Base-by-base conservation (phyloP, 441 rosid species). In the Iberis amara region DNA sequence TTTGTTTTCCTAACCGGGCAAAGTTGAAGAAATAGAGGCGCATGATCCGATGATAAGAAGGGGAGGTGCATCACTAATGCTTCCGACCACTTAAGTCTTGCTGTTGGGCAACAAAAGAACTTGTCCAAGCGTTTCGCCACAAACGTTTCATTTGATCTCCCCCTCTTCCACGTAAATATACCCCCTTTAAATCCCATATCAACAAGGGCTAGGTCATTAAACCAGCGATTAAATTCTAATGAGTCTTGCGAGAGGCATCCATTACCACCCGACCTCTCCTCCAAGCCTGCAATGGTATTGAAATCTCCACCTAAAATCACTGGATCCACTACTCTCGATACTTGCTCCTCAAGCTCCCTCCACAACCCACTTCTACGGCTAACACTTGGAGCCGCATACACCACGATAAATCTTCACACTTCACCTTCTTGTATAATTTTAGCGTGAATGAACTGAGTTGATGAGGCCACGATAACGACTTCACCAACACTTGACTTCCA, bases 91-190 rank as follows among this genome's bases (percentile, higher is more conserved):
- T 0, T 11, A 0, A 38, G 8, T n/a, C 41, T 5, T 5, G 18
- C 8, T 1, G 5, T 7, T 0, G 41, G 14, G 12, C 5, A 4
- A 6, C 41, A 38, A 2, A 38, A n/a, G 3, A 0, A 38, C 41
- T 12, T 15, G 11, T 38, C 41, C 7, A 37, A 3, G 0, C 40
- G 7, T 3, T 37, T 37, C 0, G 40, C 40, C 0, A 37, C 6
- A 11, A 11, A 37, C 7, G 1, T 11, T 0, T 3, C 2, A 0
- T 11, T 0, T 0, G 0, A 0, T 38, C 15, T 0, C 0, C 45
- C 45, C 1, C 45, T 7, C 45, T 5, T 14, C 48, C 48, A 44
- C 4, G 27, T 24, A 24, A 24, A 24, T 4, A 2, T 2, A 2
- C 4, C 3, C 1, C 48, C 48, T 1, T 1, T 6, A 6, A 24